Evolutionary conservation across 192 early-diverging fungal genomes (phyloP), one percentile per base, ranked within the genome.

Genomic region (Coemansia asiatica): DNA sequence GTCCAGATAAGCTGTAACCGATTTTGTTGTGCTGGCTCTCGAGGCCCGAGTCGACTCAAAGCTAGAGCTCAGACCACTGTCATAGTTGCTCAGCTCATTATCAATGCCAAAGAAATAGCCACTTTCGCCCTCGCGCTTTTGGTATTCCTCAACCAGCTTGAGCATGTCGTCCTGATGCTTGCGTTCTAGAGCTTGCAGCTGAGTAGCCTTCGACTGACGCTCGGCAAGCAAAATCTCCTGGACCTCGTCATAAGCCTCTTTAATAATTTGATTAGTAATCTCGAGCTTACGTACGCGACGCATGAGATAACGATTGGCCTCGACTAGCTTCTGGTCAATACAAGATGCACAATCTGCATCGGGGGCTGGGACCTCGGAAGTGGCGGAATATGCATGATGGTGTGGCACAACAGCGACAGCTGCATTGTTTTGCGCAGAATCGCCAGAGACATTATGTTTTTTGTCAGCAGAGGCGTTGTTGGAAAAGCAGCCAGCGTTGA

Each of bases 231-330:
- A 67, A 13, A 73, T 76, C 51, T 81, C 70, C n/a, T 71, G 66
- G 33, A 81, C 79, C 56, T 76, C 79, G 16, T 59, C 31, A 33
- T 81, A 81, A 25, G 79, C 79, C 69, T 81, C 79, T 27, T 61
- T 64, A 38, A 76, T 55, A 38, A 81, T 73, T 62, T 76, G 79
- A 60, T 81, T 81, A n/a, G 70, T 73, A 49, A 81, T 64, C 74
- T 81, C 79, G 8, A 81, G 79, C 51, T 81, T 81, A 56, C 79
- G 79, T 29, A 81, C 69, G 22, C 79, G 69, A 33, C 79, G 74
- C 64, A 73, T 51, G 36, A 81, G 49, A 26, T 76, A 67, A 36
- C 68, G 60, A 58, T 76, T 81, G 26, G 61, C 60, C 13, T 61
- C 68, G 28, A 63, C 46, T 31, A 62, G 55, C 44, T 47, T 60